Percentiles rank a stretch among this genome's conserved stretches.
Evolutionary conservation across 1,284 basidiomycete species (phyloP).

Genomic region (Malassezia furfur): DNA sequence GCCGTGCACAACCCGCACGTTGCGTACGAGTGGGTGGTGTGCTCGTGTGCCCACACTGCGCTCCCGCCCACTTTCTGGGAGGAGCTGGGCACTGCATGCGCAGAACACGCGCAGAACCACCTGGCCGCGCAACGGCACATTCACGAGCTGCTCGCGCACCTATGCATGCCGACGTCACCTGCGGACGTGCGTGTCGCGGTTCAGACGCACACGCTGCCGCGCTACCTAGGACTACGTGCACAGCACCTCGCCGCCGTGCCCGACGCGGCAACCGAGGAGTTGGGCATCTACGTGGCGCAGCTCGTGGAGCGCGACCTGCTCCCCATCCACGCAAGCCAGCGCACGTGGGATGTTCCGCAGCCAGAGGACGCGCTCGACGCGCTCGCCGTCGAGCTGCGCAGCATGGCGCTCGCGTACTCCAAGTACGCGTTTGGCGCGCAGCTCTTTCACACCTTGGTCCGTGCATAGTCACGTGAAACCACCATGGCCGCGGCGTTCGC

Average conservation of each 20-base stretch:
- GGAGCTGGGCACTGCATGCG: constrained; percentile 5
- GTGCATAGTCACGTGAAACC: constrained; percentile 3
- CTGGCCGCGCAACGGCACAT: neutral
- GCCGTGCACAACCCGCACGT: neutral
- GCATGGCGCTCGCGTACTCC: constrained; percentile 3
- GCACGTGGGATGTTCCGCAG: neutral
- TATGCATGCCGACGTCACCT: neutral
- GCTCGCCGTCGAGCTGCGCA: constrained; percentile 7
- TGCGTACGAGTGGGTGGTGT: constrained; percentile 4
- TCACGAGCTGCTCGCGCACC: neutral
- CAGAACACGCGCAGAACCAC: neutral
- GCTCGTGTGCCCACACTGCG: neutral
- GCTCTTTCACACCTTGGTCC: constrained; percentile 2
- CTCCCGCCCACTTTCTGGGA: constrained; percentile 2
- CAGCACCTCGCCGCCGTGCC: neutral
- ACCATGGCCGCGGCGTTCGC: constrained; percentile 23
- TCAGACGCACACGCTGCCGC: constrained; percentile 4
- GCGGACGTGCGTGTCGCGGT: neutral
- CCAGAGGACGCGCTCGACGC: constrained; percentile 3
- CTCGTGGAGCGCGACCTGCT: neutral
- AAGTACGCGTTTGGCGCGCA: constrained; percentile 7
- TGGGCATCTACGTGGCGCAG: neutral
- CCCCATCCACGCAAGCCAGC: neutral
- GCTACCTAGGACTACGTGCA: constrained; percentile 4
- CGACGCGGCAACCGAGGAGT: neutral